phyloP scores from a whole-genome alignment of 371 early-diverging fungal genomes.

The Rhizopus microsporus region DNA sequence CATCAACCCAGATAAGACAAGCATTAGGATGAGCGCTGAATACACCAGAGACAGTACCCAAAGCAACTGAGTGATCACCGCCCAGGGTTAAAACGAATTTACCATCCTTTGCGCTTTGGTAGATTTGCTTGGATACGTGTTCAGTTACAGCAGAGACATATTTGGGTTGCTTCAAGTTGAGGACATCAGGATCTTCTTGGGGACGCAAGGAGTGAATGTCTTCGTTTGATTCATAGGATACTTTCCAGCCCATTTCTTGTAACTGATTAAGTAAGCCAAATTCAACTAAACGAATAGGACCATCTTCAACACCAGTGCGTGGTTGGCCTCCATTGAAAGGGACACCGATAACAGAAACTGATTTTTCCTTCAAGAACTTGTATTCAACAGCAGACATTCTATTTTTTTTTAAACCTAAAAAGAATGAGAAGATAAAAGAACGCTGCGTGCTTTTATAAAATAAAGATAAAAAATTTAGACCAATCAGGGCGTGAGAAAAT shows the following conservation, averaged over 20 bases:
- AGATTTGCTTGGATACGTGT: constrained; percentile 68
- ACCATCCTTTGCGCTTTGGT: constrained; percentile 58
- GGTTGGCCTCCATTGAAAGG: constrained; percentile 85
- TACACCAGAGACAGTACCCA: constrained; percentile 89
- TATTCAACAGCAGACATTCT: constrained; percentile 9
- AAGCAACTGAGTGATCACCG: constrained; percentile 94
- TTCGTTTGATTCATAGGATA: constrained; percentile 72
- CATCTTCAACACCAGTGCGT: constrained; percentile 89
- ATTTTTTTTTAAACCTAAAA: background rate
- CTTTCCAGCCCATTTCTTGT: constrained; percentile 77
- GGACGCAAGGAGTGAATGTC: constrained; percentile 62
- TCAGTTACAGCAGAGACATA: constrained; percentile 83
- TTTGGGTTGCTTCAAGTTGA: constrained; percentile 83
- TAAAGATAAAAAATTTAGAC: background rate
- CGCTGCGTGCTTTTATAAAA: too few species aligned
- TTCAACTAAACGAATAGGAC: constrained; percentile 81
- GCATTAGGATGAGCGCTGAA: constrained; percentile 80
- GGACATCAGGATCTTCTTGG: constrained; percentile 64
- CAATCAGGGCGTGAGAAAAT: too few species aligned
- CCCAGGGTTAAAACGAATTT: constrained; percentile 91
- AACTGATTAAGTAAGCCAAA: constrained; percentile 84
- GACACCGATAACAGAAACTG: constrained; percentile 47
- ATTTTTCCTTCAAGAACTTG: constrained; percentile 31
- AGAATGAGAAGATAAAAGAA: background rate
- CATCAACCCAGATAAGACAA: constrained; percentile 96